Base-by-base conservation (phyloP, 169 alveolate species). In the Hepatocystis sp. region DNA sequence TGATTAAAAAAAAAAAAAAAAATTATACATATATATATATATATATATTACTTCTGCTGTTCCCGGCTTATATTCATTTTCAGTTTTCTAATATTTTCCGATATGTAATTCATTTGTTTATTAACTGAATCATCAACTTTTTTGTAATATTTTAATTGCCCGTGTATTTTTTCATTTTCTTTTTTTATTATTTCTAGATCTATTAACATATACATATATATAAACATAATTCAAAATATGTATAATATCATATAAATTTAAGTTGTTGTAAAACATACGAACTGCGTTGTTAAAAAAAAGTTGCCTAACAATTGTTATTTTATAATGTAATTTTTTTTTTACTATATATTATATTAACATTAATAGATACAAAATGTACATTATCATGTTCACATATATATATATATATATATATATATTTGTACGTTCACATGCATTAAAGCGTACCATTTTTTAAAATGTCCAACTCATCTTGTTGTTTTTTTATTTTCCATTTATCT, bases 161-260 rank as follows among this genome's bases (percentile, higher is more conserved):
- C 76, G 15, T 58, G 65, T 64, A 71, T 71, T 44, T 71, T 58
- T 10, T 56, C 66, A 15, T 71, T 71, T 42, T 71, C 86, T 39
- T 58, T 71, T 52, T 40, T 56, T 28, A 71, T 71, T 7, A 63
- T 15, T 56, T 71, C 78, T 25, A 71, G 76, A 36, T 71, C 86
- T 71, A 51, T 11, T n/a, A 71, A 60, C 23, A 21, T 15, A 27
- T 27, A 19, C 8, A 53, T 53, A 40, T 0, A 21, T 53, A 21
- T n/a, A n/a, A n/a, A n/a, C n/a, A n/a, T n/a, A n/a, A n/a, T n/a
- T n/a, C n/a, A n/a, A n/a, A n/a, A n/a, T n/a, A n/a, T n/a, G n/a
- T n/a, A n/a, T n/a, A n/a, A n/a, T n/a, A n/a, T n/a, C n/a, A n/a
- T n/a, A n/a, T n/a, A n/a, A n/a, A n/a, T n/a, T n/a, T n/a, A n/a